Base-by-base conservation (phyloP, 306 rosid species). In the Casuarina equisetifolia region DNA sequence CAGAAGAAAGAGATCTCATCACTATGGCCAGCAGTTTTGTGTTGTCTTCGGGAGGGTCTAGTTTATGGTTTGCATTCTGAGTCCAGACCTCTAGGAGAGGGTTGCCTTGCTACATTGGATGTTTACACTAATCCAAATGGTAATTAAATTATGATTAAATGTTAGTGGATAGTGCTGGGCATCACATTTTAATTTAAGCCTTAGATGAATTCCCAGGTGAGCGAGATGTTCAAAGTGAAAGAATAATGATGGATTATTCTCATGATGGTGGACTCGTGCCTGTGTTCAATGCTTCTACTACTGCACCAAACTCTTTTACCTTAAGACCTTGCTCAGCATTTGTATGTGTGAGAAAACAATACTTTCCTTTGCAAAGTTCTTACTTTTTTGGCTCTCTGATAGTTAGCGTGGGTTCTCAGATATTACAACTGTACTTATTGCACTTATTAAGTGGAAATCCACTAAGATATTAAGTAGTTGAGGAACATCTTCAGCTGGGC, bases 11-110 rank as follows among this genome's bases (percentile, higher is more conserved):
- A 92, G 38, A 71, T 80, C 71, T 87, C 91, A 72, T 85, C 85
- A 63, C 71, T 91, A 74, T 94, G 98, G 97, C 95, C 94, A 1
- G 87, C 97, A 50, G 90, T 92, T 83, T 84, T 94, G 54, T 90
- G 98, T 78, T 84, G 55, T 81, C 95, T 92, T 79, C 88, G 88
- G 54, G 97, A 88, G 86, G 90, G 78, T 73, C 87, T 85, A 75
- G 86, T 94, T 84, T 90, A 92, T 78, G 91, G 91, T 76, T 74
- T 81, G 57, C 88, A 66, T 81, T 82, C 80, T 63, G 80, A 78
- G 40, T 69, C 89, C 82, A 84, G 70, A 75, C 71, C 64, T 77
- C 66, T 48, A 63, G 77, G 73, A 80, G 80, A 74, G 78, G 67
- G 64, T 79, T 45, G 4, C 70, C 66, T 5, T 25, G 48, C 67